Base-by-base conservation (phyloP, 139 green algal genomes). In the Coelastrella sp. region DNA sequence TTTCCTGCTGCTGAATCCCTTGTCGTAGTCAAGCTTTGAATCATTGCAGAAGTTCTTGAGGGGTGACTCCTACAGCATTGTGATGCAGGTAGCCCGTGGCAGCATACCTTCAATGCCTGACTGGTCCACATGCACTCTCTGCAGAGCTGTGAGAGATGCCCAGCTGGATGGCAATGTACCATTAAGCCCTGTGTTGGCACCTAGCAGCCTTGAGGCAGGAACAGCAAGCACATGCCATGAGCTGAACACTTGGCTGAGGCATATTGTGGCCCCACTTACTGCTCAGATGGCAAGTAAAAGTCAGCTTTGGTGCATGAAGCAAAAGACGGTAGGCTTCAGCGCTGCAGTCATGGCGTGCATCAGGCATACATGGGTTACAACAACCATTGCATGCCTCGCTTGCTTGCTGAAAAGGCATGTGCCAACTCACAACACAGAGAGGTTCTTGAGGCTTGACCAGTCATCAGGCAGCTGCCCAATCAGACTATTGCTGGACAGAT, bases 351-450 rank as follows among this genome's bases (percentile, higher is more conserved):
- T 49, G 35, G 35, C 35, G 35, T 35, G 70, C 15, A 78, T 78
- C 14, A 78, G 70, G n/a, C 8, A 11, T 25, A n/a, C 70, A 78
- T n/a, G 15, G 70, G 19, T 20, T 20, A 78, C 8, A 17, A 17
- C 20, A 49, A 7, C 20, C 20, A 27, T 27, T 78, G 20, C 20
- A 49, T 49, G 7, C 17, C 72, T 56, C 22, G 72, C 20, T 49
- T 56, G 70, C 72, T 78, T 78, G 17, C 72, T 7, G 4, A 12
- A 0, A 35, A 78, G 74, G 8, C 74, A 59, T 59, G 24, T 78
- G 7, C 70, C 70, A 78, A 81, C 80, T 86, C 14, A 86, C 80
- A 86, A 24, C n/a, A 60, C 66, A 22, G n/a, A 73, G 5, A 86
- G 59, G n/a, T 74, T 73, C 22, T 27, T n/a, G 7, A 86, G 59